These are phyloP conservation scores for Coniochaeta sp. DNA, from an alignment of 2,329 filamentous ascomycete genomes.

Conservation along the genomic window DNA sequence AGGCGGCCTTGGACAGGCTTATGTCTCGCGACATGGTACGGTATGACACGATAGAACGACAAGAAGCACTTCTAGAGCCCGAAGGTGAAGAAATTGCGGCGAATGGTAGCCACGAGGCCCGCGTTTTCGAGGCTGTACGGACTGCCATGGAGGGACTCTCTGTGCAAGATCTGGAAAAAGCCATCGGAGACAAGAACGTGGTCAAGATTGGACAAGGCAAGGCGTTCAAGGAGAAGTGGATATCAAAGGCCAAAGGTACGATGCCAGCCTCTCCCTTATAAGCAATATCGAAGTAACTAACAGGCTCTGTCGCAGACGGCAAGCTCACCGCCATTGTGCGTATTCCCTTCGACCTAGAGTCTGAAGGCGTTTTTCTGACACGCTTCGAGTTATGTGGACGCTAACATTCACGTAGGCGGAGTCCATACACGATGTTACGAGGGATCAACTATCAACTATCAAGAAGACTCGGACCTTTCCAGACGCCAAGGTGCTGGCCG, in stretches of 20 bases:
- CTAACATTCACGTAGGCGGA: slow-evolving; percentile 40
- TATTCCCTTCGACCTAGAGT: slow-evolving; percentile 14
- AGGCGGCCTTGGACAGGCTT: slow-evolving; percentile 82
- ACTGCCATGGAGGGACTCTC: slow-evolving; percentile 72
- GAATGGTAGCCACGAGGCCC: slow-evolving; percentile 75
- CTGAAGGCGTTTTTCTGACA: slow-evolving; percentile 27
- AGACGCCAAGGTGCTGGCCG: slow-evolving; percentile 68
- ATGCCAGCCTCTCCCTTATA: neutral
- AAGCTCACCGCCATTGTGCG: slow-evolving; percentile 44
- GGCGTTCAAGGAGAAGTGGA: slow-evolving; percentile 79
- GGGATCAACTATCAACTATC: slow-evolving; percentile 67
- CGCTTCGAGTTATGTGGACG: neutral
- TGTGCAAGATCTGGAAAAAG: slow-evolving; percentile 63
- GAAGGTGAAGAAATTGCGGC: slow-evolving; percentile 66
- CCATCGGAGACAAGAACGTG: slow-evolving; percentile 64
- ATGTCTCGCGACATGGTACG: slow-evolving; percentile 77
- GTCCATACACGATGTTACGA: slow-evolving; percentile 72
- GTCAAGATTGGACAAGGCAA: slow-evolving; percentile 87
- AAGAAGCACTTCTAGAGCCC: slow-evolving; percentile 67
- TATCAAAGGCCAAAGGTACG: slow-evolving; percentile 37
- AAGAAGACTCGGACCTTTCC: slow-evolving; percentile 57
- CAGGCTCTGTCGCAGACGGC: slow-evolving; percentile 18
- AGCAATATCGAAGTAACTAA: neutral
- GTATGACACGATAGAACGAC: slow-evolving; percentile 75
- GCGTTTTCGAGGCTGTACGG: slow-evolving; percentile 69